Percentiles rank a stretch among this genome's conserved stretches.
Evolutionary conservation across 2,329 filamentous ascomycete genomes (phyloP).

Genomic region (Ascochyta lentis): DNA sequence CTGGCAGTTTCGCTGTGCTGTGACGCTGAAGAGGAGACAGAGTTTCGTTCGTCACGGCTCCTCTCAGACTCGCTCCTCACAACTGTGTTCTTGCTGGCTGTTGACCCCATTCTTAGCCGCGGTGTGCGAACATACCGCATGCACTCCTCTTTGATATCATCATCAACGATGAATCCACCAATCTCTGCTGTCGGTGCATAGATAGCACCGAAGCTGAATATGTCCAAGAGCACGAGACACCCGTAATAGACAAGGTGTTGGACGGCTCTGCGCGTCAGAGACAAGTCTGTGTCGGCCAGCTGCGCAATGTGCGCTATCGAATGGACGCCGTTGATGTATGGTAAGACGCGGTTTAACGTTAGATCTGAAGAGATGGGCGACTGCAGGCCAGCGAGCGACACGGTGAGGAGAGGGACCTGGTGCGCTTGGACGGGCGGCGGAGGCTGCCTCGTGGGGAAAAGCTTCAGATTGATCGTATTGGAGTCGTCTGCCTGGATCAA

Average conservation of each 20-base stretch:
- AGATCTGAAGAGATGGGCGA: constrained; percentile 70
- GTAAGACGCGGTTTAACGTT: constrained; percentile 78
- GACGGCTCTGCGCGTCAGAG: constrained; percentile 83
- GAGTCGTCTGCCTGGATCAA: constrained; percentile 70
- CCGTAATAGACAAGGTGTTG: constrained; percentile 93
- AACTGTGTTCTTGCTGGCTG: constrained; percentile 12
- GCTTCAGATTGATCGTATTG: constrained; percentile 95
- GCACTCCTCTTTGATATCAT: constrained; percentile 83
- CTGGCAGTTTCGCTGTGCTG: constrained; percentile 23
- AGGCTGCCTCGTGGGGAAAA: constrained; percentile 81
- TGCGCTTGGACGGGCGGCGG: constrained; percentile 82
- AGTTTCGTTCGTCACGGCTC: constrained; percentile 29
- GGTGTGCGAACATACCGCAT: constrained; percentile 73
- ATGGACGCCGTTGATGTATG: constrained; percentile 88
- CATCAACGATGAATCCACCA: constrained; percentile 77
- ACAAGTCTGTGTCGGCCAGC: constrained; percentile 83
- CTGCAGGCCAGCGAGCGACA: constrained; percentile 50
- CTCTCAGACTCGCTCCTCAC: constrained; percentile 26
- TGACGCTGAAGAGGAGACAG: constrained; percentile 34
- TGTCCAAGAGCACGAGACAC: constrained; percentile 86
- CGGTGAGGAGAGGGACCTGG: constrained; percentile 84
- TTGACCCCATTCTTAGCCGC: constrained; percentile 36
- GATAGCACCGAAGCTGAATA: constrained; percentile 92
- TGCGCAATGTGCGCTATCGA: constrained; percentile 87
- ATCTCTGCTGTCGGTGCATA: constrained; percentile 85